Percentiles rank a stretch among this genome's conserved stretches.
Evolutionary conservation across 2,329 filamentous ascomycete species (phyloP).

Genomic region (Ceratocystis cubensis): DNA sequence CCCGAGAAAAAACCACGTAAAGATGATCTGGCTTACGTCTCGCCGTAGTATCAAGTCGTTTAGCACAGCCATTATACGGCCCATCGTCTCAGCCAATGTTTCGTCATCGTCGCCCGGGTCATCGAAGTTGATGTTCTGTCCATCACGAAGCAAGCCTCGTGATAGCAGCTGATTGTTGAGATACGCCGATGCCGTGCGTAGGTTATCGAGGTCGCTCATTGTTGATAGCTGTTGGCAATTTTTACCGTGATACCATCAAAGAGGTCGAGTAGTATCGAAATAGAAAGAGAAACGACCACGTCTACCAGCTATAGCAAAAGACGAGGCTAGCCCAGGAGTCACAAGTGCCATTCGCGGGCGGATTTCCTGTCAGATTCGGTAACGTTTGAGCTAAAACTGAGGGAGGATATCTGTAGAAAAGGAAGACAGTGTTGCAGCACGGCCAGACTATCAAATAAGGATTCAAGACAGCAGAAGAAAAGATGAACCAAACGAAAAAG

Average conservation of each 20-base stretch:
- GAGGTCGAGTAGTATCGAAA: not conserved
- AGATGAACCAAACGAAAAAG: not conserved
- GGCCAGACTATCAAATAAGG: not conserved
- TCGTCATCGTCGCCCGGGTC: conserved; percentile 52
- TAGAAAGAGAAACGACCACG: not conserved
- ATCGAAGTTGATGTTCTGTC: conserved; percentile 71
- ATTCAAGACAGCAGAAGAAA: not conserved
- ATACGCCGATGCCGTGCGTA: conserved; percentile 55
- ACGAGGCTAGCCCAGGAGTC: not conserved
- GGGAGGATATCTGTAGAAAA: not conserved
- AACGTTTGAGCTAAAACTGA: not conserved
- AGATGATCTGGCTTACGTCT: conserved; percentile 50
- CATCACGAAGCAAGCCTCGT: conserved; percentile 52
- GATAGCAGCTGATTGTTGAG: conserved; percentile 62
- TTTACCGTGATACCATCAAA: not conserved
- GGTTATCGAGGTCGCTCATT: conserved; percentile 48
- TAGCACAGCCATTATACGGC: conserved; percentile 77
- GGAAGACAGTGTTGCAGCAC: not conserved
- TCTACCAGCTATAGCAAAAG: not conserved
- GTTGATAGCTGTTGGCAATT: not conserved
- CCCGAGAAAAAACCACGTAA: not conserved
- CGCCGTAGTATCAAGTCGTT: conserved; percentile 84
- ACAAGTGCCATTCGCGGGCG: not conserved
- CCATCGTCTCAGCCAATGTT: conserved; percentile 52
- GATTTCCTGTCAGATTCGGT: not conserved